Conservation (phyloP, 805 yeast species). For the Gaillardinia entomophila region DNA sequence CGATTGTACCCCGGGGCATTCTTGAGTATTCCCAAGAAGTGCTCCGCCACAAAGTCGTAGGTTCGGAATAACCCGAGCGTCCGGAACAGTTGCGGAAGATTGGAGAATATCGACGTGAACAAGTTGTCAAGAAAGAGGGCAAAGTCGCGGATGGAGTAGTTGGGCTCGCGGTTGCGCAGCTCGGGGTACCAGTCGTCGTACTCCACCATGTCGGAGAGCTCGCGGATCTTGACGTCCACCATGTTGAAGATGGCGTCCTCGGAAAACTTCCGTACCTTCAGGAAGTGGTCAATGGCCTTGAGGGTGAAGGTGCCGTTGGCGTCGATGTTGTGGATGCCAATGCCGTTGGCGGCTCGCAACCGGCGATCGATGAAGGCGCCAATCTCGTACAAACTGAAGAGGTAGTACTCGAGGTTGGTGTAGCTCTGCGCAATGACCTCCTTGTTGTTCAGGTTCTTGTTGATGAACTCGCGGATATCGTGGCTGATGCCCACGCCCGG, state of each 20-base stretch:
- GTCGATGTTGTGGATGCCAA: constrained; percentile 35
- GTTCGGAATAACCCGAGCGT: constrained; percentile 80
- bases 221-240: constrained; percentile 76
- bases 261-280: constrained; percentile 58
- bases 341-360: constrained; percentile 32
- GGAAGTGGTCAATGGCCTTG: constrained; percentile 50
- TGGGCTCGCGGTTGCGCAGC: constrained; percentile 52
- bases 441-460: constrained; percentile 67
- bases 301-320: constrained; percentile 33
- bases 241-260: constrained; percentile 77
- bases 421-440: constrained; percentile 88
- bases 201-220: constrained; percentile 76
- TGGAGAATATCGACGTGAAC: constrained; percentile 78
- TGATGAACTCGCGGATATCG: constrained; percentile 49
- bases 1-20: constrained; percentile 51
- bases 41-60: constrained; percentile 75
- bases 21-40: constrained; percentile 56
- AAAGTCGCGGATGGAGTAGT: constrained; percentile 72
- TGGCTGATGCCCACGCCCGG: constrained; percentile 52
- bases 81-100: constrained; percentile 71
- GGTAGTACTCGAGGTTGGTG: constrained; percentile 82
- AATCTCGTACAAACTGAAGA: constrained; percentile 67
- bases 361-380: constrained; percentile 39
- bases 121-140: constrained; percentile 80
- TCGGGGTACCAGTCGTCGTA: constrained; percentile 72